Evolutionary conservation across 345 rosid species (phyloP).

Genomic region (Eucalyptus tenuipes): DNA sequence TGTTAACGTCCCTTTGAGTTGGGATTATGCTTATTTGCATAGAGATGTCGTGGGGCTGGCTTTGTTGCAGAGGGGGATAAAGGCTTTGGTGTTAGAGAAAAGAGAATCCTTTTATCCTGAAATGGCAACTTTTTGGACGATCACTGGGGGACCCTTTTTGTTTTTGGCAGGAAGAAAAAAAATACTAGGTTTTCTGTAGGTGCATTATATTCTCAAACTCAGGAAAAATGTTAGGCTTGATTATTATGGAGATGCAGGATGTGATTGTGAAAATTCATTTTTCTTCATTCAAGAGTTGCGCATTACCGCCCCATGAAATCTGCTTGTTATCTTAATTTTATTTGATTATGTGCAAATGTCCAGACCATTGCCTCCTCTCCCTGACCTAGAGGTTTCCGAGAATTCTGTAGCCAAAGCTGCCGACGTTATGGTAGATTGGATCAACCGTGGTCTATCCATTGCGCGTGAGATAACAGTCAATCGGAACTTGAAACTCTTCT

Average conservation of each 20-base stretch:
- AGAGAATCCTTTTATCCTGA: neutral
- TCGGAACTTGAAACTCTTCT: conserved; percentile 45
- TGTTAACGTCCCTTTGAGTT: neutral
- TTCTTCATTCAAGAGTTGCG: neutral
- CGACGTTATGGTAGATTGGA: conserved; percentile 32
- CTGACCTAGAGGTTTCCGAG: conserved; percentile 79
- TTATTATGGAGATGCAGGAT: neutral
- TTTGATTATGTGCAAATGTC: neutral
- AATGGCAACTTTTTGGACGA: neutral
- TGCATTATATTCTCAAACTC: neutral
- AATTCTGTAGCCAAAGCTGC: conserved; percentile 39
- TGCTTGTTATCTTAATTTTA: neutral
- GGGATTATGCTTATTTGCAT: neutral
- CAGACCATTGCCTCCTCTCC: conserved; percentile 93
- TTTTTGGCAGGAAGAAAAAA: neutral
- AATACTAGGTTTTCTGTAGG: neutral
- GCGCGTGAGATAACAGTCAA: conserved; percentile 62
- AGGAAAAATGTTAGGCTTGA: neutral
- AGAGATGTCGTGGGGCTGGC: neutral
- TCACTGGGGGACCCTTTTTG: neutral
- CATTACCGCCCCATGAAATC: neutral
- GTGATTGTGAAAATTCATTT: neutral
- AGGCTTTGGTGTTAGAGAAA: neutral
- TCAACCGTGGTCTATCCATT: conserved; percentile 44
- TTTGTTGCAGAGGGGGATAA: neutral